Conservation (phyloP, 2,329 filamentous ascomycete species). For the Lachnellula suecica region DNA sequence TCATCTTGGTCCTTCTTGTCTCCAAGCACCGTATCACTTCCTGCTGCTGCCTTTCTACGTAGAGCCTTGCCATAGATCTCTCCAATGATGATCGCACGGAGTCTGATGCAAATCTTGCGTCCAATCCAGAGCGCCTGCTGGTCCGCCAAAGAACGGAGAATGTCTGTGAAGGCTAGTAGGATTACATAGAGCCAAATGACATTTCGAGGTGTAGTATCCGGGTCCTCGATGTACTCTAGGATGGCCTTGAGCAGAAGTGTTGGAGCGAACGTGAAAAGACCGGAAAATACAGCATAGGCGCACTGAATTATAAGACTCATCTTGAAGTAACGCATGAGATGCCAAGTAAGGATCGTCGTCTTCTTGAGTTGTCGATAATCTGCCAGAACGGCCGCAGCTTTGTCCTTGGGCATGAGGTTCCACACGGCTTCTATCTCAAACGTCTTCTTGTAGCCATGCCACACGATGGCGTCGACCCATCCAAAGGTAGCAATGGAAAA, state of each 20-base stretch:
- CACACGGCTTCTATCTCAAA: conserved; percentile 85
- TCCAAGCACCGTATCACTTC: conserved; percentile 71
- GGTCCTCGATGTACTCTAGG: conserved; percentile 88
- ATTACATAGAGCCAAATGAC: conserved; percentile 97
- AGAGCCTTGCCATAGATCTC: conserved; percentile 97
- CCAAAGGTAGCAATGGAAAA: conserved; percentile 84
- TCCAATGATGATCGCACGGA: conserved; percentile 92
- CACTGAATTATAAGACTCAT: conserved; percentile 74
- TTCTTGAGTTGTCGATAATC: conserved; percentile 85
- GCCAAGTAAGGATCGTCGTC: conserved; percentile 74
- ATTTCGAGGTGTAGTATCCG: conserved; percentile 71
- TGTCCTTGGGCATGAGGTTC: conserved; percentile 87
- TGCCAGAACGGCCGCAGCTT: conserved; percentile 75
- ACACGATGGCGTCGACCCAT: conserved; percentile 89
- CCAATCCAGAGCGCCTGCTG: conserved; percentile 91
- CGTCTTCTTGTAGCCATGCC: conserved; percentile 82
- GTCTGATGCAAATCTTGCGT: conserved; percentile 87
- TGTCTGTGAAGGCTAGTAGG: conserved; percentile 79
- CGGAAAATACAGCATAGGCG: conserved; percentile 74
- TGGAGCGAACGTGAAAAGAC: conserved; percentile 84
- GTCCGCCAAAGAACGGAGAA: conserved; percentile 78
- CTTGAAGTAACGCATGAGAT: conserved; percentile 84
- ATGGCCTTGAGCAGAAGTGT: conserved; percentile 90
- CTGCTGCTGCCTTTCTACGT: conserved; percentile 81
- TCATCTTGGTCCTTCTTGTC: conserved; percentile 44